These are phyloP conservation scores for Kwoniella dejecticola DNA, from an alignment of 768 basidiomycete genomes.

Conservation along the genomic window DNA sequence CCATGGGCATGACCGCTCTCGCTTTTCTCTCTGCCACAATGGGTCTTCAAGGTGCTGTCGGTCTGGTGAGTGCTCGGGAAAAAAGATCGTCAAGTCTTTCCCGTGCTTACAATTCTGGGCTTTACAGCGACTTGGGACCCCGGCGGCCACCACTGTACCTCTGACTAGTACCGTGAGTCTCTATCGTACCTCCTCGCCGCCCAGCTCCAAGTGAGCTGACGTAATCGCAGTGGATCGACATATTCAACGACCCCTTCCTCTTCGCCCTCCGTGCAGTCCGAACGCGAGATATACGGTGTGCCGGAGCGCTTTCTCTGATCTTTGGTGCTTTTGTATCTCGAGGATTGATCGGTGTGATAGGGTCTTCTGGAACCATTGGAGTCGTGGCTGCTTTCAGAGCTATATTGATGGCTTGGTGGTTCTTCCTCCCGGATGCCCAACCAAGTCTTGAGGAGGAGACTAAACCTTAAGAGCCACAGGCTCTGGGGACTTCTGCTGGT, in stretches of 20 bases:
- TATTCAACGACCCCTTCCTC: slow-evolving; percentile 76
- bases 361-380: slow-evolving; percentile 45
- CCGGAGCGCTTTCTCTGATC: slow-evolving; percentile 68
- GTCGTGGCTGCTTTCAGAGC: slow-evolving; percentile 44
- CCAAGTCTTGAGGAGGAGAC: neutral
- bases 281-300: slow-evolving; percentile 70
- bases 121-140: slow-evolving; percentile 38
- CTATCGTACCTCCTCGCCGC: neutral
- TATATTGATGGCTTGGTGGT: slow-evolving; percentile 38
- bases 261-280: slow-evolving; percentile 61
- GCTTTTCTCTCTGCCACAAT: slow-evolving; percentile 78
- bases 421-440: slow-evolving; percentile 8
- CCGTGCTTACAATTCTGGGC: too few species aligned
- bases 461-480: neutral
- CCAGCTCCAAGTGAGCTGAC: neutral
- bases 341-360: slow-evolving; percentile 36
- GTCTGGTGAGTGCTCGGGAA: slow-evolving; percentile 11
- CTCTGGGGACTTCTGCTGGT: too few species aligned
- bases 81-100: too few species aligned
- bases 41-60: slow-evolving; percentile 64
- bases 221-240: slow-evolving; percentile 71
- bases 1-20: slow-evolving; percentile 68
- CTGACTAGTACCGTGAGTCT: slow-evolving; percentile 59
- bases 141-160: slow-evolving; percentile 57
- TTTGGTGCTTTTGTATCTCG: slow-evolving; percentile 66